A percentile compares a stretch with the other conserved stretches of the same genome.
Conservation (phyloP, 1,284 basidiomycete species). For the Cerioporus squamosus region DNA sequence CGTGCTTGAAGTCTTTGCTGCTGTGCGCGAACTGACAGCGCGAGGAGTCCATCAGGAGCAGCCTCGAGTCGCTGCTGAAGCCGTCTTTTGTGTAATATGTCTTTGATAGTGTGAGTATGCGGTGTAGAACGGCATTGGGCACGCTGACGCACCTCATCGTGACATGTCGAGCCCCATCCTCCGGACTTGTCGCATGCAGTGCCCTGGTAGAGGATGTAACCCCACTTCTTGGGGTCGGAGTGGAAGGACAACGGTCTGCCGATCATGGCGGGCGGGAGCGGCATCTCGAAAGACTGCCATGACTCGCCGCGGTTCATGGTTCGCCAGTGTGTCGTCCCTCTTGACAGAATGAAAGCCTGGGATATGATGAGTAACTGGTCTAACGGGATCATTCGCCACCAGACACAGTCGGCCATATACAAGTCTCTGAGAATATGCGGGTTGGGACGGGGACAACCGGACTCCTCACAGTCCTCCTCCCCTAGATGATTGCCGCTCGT, state of each 20-base stretch:
- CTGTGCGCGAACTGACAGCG: slow-evolving; percentile 89
- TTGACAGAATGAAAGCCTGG: slow-evolving; percentile 85
- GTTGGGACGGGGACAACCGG: too few relatives aligned
- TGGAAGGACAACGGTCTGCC: slow-evolving; percentile 83
- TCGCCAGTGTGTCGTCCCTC: slow-evolving; percentile 76
- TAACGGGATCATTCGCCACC: too few relatives aligned
- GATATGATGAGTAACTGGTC: too few relatives aligned
- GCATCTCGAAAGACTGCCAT: slow-evolving; percentile 83
- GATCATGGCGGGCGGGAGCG: slow-evolving; percentile 61
- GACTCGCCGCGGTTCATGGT: slow-evolving; percentile 85
- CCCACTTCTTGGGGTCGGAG: slow-evolving; percentile 67
- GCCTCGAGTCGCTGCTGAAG: slow-evolving; percentile 63
- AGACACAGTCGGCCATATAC: too few relatives aligned
- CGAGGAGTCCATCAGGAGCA: slow-evolving; percentile 71
- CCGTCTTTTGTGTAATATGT: slow-evolving; percentile 88
- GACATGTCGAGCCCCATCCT: slow-evolving; percentile 71
- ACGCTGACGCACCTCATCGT: slow-evolving; percentile 65
- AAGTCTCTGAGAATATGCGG: too few relatives aligned
- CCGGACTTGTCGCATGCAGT: slow-evolving; percentile 59
- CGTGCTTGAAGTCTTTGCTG: slow-evolving; percentile 75
- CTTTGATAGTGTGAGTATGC: slow-evolving; percentile 36
- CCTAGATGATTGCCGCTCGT: too few relatives aligned
- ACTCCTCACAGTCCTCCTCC: too few relatives aligned
- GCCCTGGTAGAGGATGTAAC: slow-evolving; percentile 86
- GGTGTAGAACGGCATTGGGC: too few relatives aligned